Percentiles rank a stretch among this genome's conserved stretches.
These are phyloP conservation scores for Rhododendron kiyosumense DNA, from an alignment of 148 eudicot genomes.

Conservation along the genomic window DNA sequence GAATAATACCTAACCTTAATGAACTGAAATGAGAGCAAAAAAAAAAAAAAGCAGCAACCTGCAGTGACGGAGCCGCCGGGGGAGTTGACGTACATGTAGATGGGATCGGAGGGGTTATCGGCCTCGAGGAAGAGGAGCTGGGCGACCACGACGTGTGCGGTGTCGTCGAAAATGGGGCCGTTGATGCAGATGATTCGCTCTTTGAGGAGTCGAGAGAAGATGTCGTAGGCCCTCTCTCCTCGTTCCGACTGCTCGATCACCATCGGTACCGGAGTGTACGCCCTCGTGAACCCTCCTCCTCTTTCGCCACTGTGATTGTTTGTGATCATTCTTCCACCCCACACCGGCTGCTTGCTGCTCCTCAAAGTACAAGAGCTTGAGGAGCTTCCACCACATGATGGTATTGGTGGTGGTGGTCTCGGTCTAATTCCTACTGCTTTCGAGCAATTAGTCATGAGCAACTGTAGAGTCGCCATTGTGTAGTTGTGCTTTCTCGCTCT, in stretches of 20 bases:
- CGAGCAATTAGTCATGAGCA: background rate
- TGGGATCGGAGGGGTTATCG: conserved; percentile 88
- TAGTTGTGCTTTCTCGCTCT: too few species aligned
- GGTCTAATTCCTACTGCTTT: background rate
- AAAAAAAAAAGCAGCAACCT: conserved; percentile 24
- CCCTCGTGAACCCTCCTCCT: conserved; percentile 9
- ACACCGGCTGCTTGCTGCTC: background rate
- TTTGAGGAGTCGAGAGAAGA: conserved; percentile 87
- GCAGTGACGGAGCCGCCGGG: conserved; percentile 98
- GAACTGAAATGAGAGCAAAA: background rate
- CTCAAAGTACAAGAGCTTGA: background rate
- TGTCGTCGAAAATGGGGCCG: conserved; percentile 80
- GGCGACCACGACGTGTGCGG: conserved; percentile 90
- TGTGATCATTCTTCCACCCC: background rate
- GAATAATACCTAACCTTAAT: background rate
- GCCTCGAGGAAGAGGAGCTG: conserved; percentile 91
- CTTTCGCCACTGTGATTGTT: background rate
- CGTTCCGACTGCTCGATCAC: conserved; percentile 91
- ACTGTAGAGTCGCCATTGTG: background rate
- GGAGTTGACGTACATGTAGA: conserved; percentile 85
- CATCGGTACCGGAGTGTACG: conserved; percentile 76
- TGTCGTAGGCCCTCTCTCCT: conserved; percentile 93
- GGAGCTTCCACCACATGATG: background rate
- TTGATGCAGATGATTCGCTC: conserved; percentile 89
- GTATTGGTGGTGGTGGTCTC: too few species aligned